Base-by-base conservation (phyloP, 208 protist genomes). In the Vickermania spadyakhi region DNA sequence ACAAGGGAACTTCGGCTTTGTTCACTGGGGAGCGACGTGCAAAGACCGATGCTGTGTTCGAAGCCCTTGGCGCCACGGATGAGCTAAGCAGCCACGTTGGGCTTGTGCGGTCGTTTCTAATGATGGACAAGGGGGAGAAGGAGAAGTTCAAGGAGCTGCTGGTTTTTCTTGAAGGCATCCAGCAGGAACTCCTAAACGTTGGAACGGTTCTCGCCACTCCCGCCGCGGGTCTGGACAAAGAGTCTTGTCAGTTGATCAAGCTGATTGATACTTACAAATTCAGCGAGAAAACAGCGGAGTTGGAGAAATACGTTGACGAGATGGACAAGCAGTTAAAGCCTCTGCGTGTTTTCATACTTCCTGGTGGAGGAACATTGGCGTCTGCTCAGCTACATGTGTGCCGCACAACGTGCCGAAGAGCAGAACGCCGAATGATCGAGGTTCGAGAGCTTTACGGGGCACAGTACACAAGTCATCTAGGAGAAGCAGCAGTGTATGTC, bases 281-380 rank as follows among this genome's bases (percentile, higher is more conserved):
- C 21, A 2, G 62, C 3, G 55, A 68, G 13, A 66, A 66, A 62
- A 76, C 62, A 26, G 53, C 30, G 1, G 31, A 66, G 31, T 45
- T 93, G 31, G 84, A 90, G 52, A 62, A 58, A n/a, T 71, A 53
- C 45, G 89, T 92, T 56, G 84, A 92, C 68, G 56, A 69, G 50
- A 59, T 89, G 41, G 84, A 94, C 56, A 49, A 25, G 31, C 29
- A 56, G 30, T 63, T 94, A 28, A 71, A 70, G 21, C 70, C 70
- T 4, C 66, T 87, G 22, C 66, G 64, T 25, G 52, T 79, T 26
- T 91, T 94, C 60, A 85, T 94, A 41, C 70, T 94, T 18, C 84
- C 80, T 14, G 68, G 72, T 14, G 73, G 64, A 13, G 78, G 81
- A 27, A 73, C 68, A 49, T 36, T 61, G 56, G 70, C 58, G 30